Evolutionary conservation across 768 basidiomycete species (phyloP), one percentile per base, ranked within the genome.

Genomic region (Tricholoma matsutake): DNA sequence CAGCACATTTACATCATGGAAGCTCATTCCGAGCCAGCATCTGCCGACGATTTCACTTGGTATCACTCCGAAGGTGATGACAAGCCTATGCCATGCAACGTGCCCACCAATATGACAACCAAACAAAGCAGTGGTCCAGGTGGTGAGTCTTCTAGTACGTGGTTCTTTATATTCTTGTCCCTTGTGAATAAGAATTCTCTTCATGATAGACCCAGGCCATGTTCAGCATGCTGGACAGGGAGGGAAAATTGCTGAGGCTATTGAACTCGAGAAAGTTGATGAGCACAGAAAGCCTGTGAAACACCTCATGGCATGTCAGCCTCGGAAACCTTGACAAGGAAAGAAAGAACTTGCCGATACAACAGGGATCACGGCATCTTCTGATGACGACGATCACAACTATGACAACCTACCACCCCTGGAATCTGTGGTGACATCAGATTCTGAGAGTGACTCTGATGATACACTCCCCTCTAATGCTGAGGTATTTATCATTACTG

Each of bases 261-360:
- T n/a, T n/a, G n/a, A n/a, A 29, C 31, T 51, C 31, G 57, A 58
- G 57, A 47, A 58, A 28, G 43, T 51, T 29, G 45, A 58, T 32
- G 57, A 58, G 47, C 18, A 58, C 22, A 11, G 57, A 18, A 22
- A 57, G 16, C 56, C 56, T n/a, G 41, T 39, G 34, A 37, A 57
- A 39, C 32, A 16, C 18, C 39, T 39, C 55, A 37, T 34, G 55
- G 32, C 55, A 14, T 14, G 25, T 28, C 14, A 14, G 22, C 14
- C 37, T 20, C n/a, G 25, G 14, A 43, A 22, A 20, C n/a, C 56
- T 18, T 18, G n/a, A 18, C 16, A 43, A 43, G 41, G n/a, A n/a
- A 43, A 16, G 16, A 43, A 43, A 18, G n/a, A 43, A 43, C 41
- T 16, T 18, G 41, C 41, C 41, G 8, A 18, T 18, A 43, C n/a